Conservation (phyloP, 2,329 filamentous ascomycete genomes). For the Phyllosticta citribraziliensis region DNA sequence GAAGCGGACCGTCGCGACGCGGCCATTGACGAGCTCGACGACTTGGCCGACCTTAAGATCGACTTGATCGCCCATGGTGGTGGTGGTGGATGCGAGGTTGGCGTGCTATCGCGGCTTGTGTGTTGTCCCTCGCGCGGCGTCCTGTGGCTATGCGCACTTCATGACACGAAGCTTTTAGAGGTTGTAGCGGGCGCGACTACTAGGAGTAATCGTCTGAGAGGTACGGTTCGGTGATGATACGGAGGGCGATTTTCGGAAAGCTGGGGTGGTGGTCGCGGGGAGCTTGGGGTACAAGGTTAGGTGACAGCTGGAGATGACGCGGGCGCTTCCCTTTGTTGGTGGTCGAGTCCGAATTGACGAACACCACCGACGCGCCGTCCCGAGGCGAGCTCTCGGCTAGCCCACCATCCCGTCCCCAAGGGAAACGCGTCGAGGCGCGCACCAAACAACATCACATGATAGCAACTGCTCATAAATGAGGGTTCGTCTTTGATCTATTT, state of each 20-base stretch:
- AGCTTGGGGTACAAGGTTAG: not conserved
- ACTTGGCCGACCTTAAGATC: conserved; percentile 49
- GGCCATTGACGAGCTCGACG: conserved; percentile 69
- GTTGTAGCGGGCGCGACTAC: not conserved
- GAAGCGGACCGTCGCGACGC: conserved; percentile 69
- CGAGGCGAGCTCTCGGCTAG: not conserved
- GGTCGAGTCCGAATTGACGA: not conserved
- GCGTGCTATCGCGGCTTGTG: not conserved
- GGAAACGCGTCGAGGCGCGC: not conserved
- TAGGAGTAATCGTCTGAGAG: not conserved
- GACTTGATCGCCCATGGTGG: conserved; percentile 1
- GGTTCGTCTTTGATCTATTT: not conserved
- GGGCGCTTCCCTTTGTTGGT: not conserved
- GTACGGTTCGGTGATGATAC: not conserved
- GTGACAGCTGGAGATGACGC: not conserved
- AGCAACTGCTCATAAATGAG: not conserved
- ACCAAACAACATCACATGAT: not conserved
- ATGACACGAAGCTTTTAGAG: conserved; percentile 1
- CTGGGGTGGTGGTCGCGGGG: not conserved
- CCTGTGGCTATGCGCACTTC: conserved; percentile 5
- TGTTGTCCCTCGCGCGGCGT: not conserved
- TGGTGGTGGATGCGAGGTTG: not conserved
- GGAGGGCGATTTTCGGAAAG: not conserved
- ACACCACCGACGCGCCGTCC: not conserved
- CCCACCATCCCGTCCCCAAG: not conserved